These are phyloP conservation scores for Epicoccum nigrum DNA, from an alignment of 2,329 filamentous ascomycete genomes.

Conservation along the genomic window DNA sequence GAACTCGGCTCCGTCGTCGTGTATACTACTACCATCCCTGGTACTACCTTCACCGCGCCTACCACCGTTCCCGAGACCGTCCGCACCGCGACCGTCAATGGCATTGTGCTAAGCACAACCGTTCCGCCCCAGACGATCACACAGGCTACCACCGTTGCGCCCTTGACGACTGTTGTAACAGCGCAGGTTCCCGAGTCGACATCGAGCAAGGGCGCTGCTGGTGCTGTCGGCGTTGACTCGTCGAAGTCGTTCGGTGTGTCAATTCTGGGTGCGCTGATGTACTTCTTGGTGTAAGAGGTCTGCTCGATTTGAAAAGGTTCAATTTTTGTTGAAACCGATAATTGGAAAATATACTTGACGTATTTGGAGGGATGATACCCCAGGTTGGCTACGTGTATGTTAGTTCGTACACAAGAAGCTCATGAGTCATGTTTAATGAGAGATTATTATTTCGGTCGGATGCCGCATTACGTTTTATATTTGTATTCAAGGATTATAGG, in stretches of 20 bases:
- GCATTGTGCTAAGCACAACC: slow-evolving; percentile 24
- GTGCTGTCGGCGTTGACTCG: slow-evolving; percentile 22
- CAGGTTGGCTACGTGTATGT: slow-evolving; percentile 9
- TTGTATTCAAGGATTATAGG: background rate
- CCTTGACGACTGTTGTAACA: slow-evolving; percentile 28
- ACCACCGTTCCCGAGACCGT: slow-evolving; percentile 31
- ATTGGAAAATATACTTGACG: slow-evolving; percentile 4
- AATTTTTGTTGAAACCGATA: too few species aligned
- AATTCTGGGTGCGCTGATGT: slow-evolving; percentile 34
- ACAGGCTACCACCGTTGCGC: slow-evolving; percentile 31
- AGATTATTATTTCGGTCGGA: slow-evolving; percentile 5
- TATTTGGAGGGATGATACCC: slow-evolving; percentile 31
- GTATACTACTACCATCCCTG: slow-evolving; percentile 41
- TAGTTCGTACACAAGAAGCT: background rate
- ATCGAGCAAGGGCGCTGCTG: slow-evolving; percentile 21
- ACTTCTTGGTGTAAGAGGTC: slow-evolving; percentile 16
- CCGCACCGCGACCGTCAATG: slow-evolving; percentile 25
- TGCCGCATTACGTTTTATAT: background rate
- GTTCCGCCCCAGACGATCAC: slow-evolving; percentile 30
- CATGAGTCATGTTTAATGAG: slow-evolving; percentile 23
- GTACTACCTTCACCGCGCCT: slow-evolving; percentile 33
- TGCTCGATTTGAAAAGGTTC: too few species aligned
- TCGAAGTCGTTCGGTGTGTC: slow-evolving; percentile 32
- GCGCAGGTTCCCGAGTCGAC: slow-evolving; percentile 10
- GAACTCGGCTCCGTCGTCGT: slow-evolving; percentile 50